Evolutionary conservation across 306 rosid genomes (phyloP), one percentile per base, ranked within the genome.

Genomic region (Cicer arietinum): DNA sequence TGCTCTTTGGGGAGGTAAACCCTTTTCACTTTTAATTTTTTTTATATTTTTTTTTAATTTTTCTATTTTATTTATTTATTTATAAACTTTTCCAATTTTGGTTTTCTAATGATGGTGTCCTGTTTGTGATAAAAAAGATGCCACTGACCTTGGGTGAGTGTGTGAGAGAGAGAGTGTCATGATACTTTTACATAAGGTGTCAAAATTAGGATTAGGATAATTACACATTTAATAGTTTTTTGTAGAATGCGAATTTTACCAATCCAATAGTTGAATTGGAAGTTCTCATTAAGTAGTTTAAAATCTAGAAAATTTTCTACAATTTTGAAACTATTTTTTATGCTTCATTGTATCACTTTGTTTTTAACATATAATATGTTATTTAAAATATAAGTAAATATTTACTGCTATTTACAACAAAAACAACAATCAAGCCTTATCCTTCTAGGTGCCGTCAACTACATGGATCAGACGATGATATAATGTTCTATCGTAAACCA

Each of bases 1-100:
- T 94, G 98, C 42, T 91, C 60, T 94, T 94, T 44, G 87, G 88
- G 1, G 98, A 94, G 98, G 98, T 91, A 77, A 16, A 5, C 61
- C 43, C 22, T 76, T 30, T 72, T 41, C 52, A 16, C 41, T 6
- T 4, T 40, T 22, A 37, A 10, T 1, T 4, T 44, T 47, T 10
- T 1, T n/a, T 6, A 17, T n/a, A 16, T 22, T 17, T 2, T 56
- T 56, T 7, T 7, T 18, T 22, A 22, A 22, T 1, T 25, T 25
- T 30, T 3, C 0, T 50, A 0, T 2, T 50, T 48, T 2, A 0
- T 7, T 6, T 48, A n/a, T n/a, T 12, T 48, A 6, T 48, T n/a
- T n/a, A 48, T 13, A 13, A n/a, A 6, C 4, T 37, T 39, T 61
- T 54, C 8, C 30, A 46, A 14, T 59, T 61, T 73, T 73, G n/a